Percentiles rank a stretch among this genome's conserved stretches.
phyloP scores from a whole-genome alignment of 1,284 basidiomycete species.

The Naganishia cerealis region DNA sequence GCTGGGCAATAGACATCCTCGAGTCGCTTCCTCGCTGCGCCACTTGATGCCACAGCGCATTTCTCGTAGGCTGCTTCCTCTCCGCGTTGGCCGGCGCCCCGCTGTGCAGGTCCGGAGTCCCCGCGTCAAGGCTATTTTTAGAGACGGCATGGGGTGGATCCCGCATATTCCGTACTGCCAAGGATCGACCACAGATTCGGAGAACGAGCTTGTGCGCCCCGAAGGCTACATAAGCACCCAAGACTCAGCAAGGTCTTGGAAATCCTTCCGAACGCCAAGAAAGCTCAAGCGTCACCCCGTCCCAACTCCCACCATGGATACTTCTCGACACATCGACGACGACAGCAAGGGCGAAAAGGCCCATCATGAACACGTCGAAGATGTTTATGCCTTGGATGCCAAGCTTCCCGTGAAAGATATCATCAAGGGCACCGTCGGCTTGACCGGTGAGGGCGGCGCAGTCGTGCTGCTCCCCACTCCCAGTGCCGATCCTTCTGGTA shows the following conservation, averaged over 20 bases:
- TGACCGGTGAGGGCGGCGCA: conserved; percentile 7
- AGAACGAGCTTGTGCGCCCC: background rate
- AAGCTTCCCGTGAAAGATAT: conserved; percentile 1
- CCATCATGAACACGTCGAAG: conserved; percentile 5
- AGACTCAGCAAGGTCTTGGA: background rate
- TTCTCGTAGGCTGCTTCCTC: no score
- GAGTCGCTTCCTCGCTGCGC: no score
- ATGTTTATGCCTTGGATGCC: background rate
- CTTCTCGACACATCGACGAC: conserved; percentile 8
- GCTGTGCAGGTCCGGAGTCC: no score
- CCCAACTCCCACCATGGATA: background rate
- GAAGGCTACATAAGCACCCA: background rate
- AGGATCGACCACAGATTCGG: background rate
- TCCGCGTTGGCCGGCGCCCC: no score
- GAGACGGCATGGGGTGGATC: background rate
- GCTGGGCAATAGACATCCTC: no score
- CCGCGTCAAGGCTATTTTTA: no score
- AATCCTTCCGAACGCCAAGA: background rate
- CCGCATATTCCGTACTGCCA: background rate
- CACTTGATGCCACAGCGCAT: no score
- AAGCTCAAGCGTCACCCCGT: background rate
- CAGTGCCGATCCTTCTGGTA: conserved; percentile 21
- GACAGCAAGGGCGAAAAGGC: conserved; percentile 13
- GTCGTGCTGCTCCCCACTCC: conserved; percentile 14
- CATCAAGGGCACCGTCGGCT: conserved; percentile 15